Evolutionary conservation across 192 early-diverging fungal genomes (phyloP).

Genomic region (Entophlyctis helioformis): DNA sequence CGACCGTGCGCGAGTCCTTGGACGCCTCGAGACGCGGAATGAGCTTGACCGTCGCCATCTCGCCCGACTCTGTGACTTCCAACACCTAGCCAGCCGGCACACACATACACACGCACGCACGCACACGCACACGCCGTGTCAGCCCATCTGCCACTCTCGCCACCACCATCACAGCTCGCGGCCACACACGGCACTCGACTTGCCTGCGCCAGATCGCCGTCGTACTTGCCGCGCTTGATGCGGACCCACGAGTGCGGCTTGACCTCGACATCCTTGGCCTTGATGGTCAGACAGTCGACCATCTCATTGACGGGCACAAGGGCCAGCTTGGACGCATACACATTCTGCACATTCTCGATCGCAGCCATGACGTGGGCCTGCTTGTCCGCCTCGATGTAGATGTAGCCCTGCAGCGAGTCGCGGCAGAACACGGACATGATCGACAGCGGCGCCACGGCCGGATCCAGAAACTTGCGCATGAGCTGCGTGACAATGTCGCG

Average conservation of each 20-base stretch:
- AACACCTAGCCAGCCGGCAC: slow-evolving; percentile 1
- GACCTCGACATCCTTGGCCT: slow-evolving; percentile 47
- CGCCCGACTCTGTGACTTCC: slow-evolving; percentile 10
- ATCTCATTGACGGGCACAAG: slow-evolving; percentile 88
- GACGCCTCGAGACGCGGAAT: slow-evolving; percentile 12
- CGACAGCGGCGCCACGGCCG: slow-evolving; percentile 44
- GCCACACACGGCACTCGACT: not conserved
- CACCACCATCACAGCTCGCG: not conserved
- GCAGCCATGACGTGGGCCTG: slow-evolving; percentile 70
- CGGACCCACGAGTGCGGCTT: slow-evolving; percentile 72
- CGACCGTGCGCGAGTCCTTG: slow-evolving; percentile 5
- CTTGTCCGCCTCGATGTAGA: slow-evolving; percentile 82
- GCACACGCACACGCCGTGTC: no score
- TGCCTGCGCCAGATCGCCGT: slow-evolving; percentile 86
- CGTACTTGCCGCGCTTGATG: slow-evolving; percentile 84
- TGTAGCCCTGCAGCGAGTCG: slow-evolving; percentile 75
- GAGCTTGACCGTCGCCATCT: slow-evolving; percentile 8
- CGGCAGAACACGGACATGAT: slow-evolving; percentile 75
- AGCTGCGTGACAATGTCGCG: slow-evolving; percentile 70
- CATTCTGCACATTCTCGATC: slow-evolving; percentile 61
- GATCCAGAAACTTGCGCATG: slow-evolving; percentile 56
- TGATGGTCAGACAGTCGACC: slow-evolving; percentile 75
- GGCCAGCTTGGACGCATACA: slow-evolving; percentile 53
- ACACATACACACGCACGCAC: no score
- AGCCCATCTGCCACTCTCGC: not conserved